phyloP scores from a whole-genome alignment of 805 yeast genomes.

The Metschnikowia matae region DNA sequence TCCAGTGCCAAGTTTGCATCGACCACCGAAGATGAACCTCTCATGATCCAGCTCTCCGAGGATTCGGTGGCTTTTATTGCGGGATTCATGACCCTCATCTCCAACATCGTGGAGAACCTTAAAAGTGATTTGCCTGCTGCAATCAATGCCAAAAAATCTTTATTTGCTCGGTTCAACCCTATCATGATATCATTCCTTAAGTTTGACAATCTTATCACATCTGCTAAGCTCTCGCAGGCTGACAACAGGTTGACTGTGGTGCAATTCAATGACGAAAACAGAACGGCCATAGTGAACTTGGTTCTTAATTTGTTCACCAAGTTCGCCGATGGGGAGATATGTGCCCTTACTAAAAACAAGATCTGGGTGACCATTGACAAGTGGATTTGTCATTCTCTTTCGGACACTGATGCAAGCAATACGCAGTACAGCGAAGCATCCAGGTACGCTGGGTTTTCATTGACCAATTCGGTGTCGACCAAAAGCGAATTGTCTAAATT shows the following conservation, averaged over 20 bases:
- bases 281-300: constrained; percentile 32
- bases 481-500: constrained; percentile 10
- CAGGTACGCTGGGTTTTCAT: constrained; percentile 16
- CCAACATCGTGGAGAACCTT: constrained; percentile 29
- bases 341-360: constrained; percentile 33
- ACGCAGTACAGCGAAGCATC: constrained; percentile 17
- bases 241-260: constrained; percentile 20
- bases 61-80: constrained; percentile 74
- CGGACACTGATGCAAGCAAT: constrained; percentile 11
- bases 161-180: constrained; percentile 33
- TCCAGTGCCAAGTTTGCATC: constrained; percentile 6
- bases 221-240: constrained; percentile 7
- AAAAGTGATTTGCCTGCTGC: constrained; percentile 25
- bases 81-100: constrained; percentile 65
- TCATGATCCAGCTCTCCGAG: constrained; percentile 59
- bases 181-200: constrained; percentile 32
- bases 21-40: constrained; percentile 20
- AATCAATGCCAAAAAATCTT: constrained; percentile 17
- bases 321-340: constrained; percentile 45
- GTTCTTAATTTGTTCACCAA: constrained; percentile 47
- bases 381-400: constrained; percentile 52
- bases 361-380: constrained; percentile 70
- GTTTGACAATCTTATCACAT: constrained; percentile 35
- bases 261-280: constrained; percentile 31
- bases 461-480: constrained; percentile 1